Evolutionary conservation across 768 basidiomycete genomes (phyloP), one percentile per base, ranked within the genome.

Genomic region (Filobasidium floriforme): DNA sequence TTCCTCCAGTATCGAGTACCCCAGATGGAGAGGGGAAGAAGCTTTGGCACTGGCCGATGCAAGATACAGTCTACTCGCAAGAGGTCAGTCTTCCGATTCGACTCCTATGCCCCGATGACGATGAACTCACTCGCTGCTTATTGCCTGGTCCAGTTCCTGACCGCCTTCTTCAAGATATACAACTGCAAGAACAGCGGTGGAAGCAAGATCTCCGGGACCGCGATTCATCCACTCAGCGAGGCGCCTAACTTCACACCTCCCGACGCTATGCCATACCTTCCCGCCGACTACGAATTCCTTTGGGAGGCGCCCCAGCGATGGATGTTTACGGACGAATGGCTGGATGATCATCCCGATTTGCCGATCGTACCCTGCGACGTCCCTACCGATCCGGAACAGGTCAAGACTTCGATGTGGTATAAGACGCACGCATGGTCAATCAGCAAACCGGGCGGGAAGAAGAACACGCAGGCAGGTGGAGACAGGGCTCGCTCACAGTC

Each of bases 311-410:
- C 37, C 10, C 59, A 60, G 22, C 22, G 32, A 32, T 60, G 59
- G 59, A 60, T 60, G 29, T 60, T 60, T 15, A 32, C 22, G 7
- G 15, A 12, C 7, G 59, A 60, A 15, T 60, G 59, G 59, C 11
- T 60, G 22, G 15, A 10, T n/a, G 59, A 60, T 10, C 28, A 60
- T 22, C 59, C 59, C 59, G 32, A 60, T 7, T 7, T 29, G 10
- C 11, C 18, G 10, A 60, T 60, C 29, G 32, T 60, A 10, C 59
- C 59, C 7, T 11, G 10, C 37, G 22, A 29, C 26, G 29, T 7
- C 10, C 59, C 59, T 28, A 60, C 59, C 14, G 26, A 41, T 41
- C 28, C 37, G 7, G 59, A 28, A 7, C 15, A 28, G 9, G 59
- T 60, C 59, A 60, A 60, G 29, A 28, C 9, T 15, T 41, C 37